Evolutionary conservation across 1,284 basidiomycete genomes (phyloP), one percentile per base, ranked within the genome.

Genomic region (Peniophora sp.): DNA sequence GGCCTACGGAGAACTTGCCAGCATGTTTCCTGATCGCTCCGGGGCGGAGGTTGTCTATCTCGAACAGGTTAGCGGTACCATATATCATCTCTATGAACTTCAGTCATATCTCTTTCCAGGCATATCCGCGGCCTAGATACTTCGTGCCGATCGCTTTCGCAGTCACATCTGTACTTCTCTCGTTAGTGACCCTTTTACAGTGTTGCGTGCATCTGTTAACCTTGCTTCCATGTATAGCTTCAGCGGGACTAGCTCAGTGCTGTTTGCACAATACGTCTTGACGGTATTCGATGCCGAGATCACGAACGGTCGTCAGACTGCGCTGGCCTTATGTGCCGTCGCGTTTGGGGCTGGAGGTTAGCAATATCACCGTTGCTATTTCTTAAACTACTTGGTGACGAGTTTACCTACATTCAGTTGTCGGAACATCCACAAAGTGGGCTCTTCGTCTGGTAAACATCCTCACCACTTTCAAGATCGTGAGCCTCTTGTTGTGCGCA

Each of bases 1-100:
- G 3, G 45, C 62, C 11, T 66, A 60, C 49, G 55, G 55, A 11
- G 65, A 67, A 50, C 54, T 65, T 3, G 61, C 58, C 2, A 60
- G 59, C 53, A 58, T 60, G 53, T 75, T 75, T 55, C 74, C 73
- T n/a, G 64, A 70, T 49, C 66, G 75, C 24, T 73, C 75, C 6
- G 75, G 75, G 3, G 73, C 71, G 6, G 70, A 75, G 50, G 74
- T 74, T 10, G 71, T 72, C 3, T 75, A 71, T 49, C 62, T 74
- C n/a, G 71, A 74, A 49, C 69, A 73, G 44, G 44, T 24, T 14
- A 45, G 23, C n/a, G 17, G 16, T n/a, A n/a, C 10, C 12, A 20
- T 20, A 20, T 10, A 16, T 5, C 5, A 45, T 45, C 10, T 24
- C 10, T 16, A n/a, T 22, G 14, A 24, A 20, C 20, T 41, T 45